These are phyloP conservation scores for Reticulomyxa filosa DNA, from an alignment of 78 protist genomes.

Conservation along the genomic window DNA sequence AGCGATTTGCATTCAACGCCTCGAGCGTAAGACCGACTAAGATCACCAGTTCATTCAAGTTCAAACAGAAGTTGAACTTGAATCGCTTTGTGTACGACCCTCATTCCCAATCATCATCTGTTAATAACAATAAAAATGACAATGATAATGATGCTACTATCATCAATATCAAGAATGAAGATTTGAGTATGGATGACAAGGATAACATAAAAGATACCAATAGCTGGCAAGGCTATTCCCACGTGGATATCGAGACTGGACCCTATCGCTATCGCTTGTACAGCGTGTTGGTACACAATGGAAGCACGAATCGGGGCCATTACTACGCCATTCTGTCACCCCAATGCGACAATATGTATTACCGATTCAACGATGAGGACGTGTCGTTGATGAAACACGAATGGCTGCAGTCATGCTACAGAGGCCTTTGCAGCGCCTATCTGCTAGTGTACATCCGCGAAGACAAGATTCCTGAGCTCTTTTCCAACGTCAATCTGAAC, in stretches of 20 bases:
- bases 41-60: conserved; percentile 47
- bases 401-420: no score
- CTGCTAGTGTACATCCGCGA: conserved; percentile 71
- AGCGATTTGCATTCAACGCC: conserved; percentile 84
- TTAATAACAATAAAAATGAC: not conserved
- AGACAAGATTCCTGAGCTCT: conserved; percentile 8
- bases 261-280: conserved; percentile 20
- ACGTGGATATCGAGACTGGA: not conserved
- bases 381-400: conserved; percentile 20
- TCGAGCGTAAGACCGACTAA: conserved; percentile 44
- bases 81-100: conserved; percentile 9
- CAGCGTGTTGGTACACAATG: conserved; percentile 82
- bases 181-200: not conserved
- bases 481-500: not conserved
- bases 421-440: conserved; percentile 51
- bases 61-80: conserved; percentile 25
- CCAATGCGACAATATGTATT: conserved; percentile 23
- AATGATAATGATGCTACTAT: not conserved
- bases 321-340: conserved; percentile 71
- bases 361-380: conserved; percentile 68
- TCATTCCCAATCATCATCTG: not conserved
- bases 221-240: not conserved
- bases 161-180: not conserved
- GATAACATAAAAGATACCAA: not conserved
- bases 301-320: conserved; percentile 81